Base-by-base conservation (phyloP, 1,284 basidiomycete genomes). In the Gomphus bonarii region DNA sequence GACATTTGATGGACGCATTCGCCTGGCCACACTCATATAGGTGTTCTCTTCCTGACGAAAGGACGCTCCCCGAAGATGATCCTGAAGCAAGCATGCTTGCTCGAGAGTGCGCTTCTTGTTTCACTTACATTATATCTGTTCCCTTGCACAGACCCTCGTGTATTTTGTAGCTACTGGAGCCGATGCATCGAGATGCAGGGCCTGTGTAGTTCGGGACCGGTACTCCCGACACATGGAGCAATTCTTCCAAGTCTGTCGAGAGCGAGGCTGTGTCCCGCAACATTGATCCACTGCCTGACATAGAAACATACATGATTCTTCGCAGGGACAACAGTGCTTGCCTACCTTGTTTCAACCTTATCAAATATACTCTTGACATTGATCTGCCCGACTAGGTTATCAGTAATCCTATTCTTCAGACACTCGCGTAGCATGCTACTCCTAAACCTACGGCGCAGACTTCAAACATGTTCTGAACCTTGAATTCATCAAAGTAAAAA, bases 1-100 rank as follows among this genome's bases (percentile, higher is more conserved):
- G 72, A 72, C 65, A 68, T 69, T 61, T 77, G 56, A 80, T 81
- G 72, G 76, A 79, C 57, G 77, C 78, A 1, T 67, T 81, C n/a
- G 75, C 70, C 70, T 72, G 72, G 63, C 70, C 70, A 30, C 67
- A 74, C 47, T 61, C 63, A 44, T 80, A 78, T 57, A 65, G 58
- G 55, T 68, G 69, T 33, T 64, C 60, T 7, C 55, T 50, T 42
- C 52, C 59, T 11, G 58, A 56, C 2, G 62, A 62, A 16, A 66
- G 61, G 59, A 48, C 7, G 30, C 63, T 55, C 16, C 58, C 62
- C 12, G 46, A 28, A 38, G 60, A 61, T 28, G 65, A 66, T 46
- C 61, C 60, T 46, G 60, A 62, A 48, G 68, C 66, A 7, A 67
- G 66, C 25, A 66, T 65, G 59, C 58, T 70, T 46, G n/a, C 25